Evolutionary conservation across 441 rosid genomes (phyloP).

Genomic region (Euphorbia schlechtendalii): DNA sequence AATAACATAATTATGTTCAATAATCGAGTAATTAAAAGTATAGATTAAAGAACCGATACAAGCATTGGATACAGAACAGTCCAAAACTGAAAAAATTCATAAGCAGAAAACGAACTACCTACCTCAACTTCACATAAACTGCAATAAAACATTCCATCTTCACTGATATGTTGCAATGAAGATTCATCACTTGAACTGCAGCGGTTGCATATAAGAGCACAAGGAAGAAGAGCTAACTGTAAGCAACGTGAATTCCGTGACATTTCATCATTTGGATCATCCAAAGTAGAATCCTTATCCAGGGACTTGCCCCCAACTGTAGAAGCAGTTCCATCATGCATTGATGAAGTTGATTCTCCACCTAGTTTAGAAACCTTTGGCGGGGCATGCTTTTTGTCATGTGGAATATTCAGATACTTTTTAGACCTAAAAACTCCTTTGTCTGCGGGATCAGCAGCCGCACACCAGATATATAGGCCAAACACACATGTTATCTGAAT

Average conservation of each 20-base stretch:
- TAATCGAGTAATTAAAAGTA: background rate
- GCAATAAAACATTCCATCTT: constrained; percentile 98
- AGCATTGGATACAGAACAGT: no score
- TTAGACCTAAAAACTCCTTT: constrained; percentile 84
- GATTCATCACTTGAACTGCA: constrained; percentile 49
- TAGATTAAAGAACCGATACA: no score
- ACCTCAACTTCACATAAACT: constrained; percentile 99
- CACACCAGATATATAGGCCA: constrained; percentile 94
- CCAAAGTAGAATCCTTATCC: constrained; percentile 36
- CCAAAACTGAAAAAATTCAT: no score
- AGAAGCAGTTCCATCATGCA: constrained; percentile 38
- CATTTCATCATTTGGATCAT: no score
- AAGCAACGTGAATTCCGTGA: constrained; percentile 37
- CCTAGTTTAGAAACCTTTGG: constrained; percentile 53
- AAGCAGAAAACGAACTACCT: constrained; percentile 9
- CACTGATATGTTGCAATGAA: constrained; percentile 67
- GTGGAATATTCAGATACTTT: constrained; percentile 65
- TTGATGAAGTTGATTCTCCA: constrained; percentile 50
- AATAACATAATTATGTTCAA: background rate
- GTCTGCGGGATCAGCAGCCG: constrained; percentile 94
- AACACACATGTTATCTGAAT: constrained; percentile 73
- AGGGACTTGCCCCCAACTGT: constrained; percentile 46
- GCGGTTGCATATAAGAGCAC: constrained; percentile 57
- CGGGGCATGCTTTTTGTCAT: constrained; percentile 37
- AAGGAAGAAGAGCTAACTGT: constrained; percentile 48